Base-by-base conservation (phyloP, 2,329 filamentous ascomycete species). In the Xylariaceae sp. region DNA sequence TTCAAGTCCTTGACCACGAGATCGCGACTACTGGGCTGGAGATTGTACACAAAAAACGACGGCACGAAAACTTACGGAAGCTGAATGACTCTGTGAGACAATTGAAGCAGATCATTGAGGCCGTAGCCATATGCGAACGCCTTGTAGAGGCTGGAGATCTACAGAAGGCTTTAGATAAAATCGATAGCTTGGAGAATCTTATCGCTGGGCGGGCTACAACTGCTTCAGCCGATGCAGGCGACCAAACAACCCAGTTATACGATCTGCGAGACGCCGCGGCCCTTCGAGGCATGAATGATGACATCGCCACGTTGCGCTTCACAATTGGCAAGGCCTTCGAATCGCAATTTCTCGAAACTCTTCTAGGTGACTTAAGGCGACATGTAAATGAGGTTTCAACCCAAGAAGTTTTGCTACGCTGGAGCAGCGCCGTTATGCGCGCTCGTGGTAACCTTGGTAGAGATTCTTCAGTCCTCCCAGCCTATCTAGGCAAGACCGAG, bases 241-340 rank as follows among this genome's bases (percentile, higher is more conserved):
- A 26, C 43, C 67, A 50, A 62, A 73, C 56, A 51, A 72, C 66
- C 49, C 74, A 72, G 39, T 70, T 83, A 53, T 82, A 81, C 42
- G 89, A 96, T 72, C 73, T 97, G 34, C 81, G 89, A 61, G 81
- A 82, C 3, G 82, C 95, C 32, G 86, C 84, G 50, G 91, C 91
- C 6, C 76, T 97, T 12, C 86, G 91, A 66, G 87, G 90, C 0
- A 84, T 96, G 11, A 85, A 85, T 52, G 80, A 85, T 43, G 91
- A 95, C 58, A 78, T 99, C 41, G 79, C 83, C 46, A 82, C 85
- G 35, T 74, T 99, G 47, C 85, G 90, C 55, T 82, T 84, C 60
- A 85, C 89, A 2, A 89, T 96, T 55, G 94, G 94, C 27, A 91
- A 87, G 70, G 88, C 86, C 0, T 97, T 91, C 67, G 91, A 97